Conservation (phyloP, 345 rosid species). For the Pseudoturritis turrita region DNA sequence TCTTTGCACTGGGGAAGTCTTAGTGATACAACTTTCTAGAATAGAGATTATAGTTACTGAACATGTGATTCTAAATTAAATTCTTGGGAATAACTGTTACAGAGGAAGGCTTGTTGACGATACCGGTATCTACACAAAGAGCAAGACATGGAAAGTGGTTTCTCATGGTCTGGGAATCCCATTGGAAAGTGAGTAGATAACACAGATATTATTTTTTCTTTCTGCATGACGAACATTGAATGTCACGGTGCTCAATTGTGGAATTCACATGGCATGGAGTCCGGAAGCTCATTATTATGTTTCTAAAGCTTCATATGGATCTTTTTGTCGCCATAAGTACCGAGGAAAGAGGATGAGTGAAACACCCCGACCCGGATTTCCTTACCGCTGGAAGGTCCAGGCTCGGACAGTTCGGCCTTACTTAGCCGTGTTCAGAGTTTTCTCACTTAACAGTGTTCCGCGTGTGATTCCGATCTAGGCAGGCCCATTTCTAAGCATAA, state of each 20-base stretch:
- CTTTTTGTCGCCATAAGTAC: slow-evolving; percentile 45
- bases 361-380: too few species aligned
- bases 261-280: neutral
- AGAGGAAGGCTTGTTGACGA: slow-evolving; percentile 85
- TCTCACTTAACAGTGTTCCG: too few species aligned
- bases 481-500: too few species aligned
- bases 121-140: slow-evolving; percentile 80
- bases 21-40: neutral
- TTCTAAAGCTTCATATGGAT: neutral
- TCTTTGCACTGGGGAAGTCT: neutral
- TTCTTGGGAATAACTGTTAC: slow-evolving; percentile 23
- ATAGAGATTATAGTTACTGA: neutral
- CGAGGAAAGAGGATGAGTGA: slow-evolving; percentile 89
- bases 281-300: neutral
- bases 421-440: too few species aligned
- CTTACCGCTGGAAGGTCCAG: too few species aligned
- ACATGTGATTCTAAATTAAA: neutral
- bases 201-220: neutral
- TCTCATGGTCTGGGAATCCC: slow-evolving; percentile 94
- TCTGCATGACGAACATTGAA: neutral
- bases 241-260: neutral
- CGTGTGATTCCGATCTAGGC: too few species aligned
- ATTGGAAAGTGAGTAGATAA: slow-evolving; percentile 69
- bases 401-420: too few species aligned
- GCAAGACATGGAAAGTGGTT: slow-evolving; percentile 82